phyloP scores from a whole-genome alignment of 768 basidiomycete genomes.

The Pleurotus djamor region DNA sequence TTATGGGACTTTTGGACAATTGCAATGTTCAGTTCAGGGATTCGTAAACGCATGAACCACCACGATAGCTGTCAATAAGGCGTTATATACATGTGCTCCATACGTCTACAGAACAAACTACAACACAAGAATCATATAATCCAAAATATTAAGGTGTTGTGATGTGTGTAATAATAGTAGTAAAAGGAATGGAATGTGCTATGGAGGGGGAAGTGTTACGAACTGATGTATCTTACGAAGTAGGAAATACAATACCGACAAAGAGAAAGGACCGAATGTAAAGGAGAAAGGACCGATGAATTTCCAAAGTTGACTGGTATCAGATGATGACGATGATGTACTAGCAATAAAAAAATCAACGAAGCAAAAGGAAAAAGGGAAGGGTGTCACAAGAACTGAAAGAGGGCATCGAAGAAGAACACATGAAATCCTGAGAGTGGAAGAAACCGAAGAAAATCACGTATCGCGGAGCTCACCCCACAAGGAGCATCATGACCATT shows the following conservation, averaged over 20 bases:
- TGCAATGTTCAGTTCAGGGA: neutral
- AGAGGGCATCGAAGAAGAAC: neutral
- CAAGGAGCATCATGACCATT: conserved; percentile 30
- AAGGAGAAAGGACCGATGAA: neutral
- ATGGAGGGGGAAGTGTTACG: neutral
- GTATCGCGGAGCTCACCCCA: neutral
- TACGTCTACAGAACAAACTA: conserved; percentile 7
- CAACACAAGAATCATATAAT: conserved; percentile 4
- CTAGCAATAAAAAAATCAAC: neutral
- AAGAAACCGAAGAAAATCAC: neutral
- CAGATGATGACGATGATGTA: neutral
- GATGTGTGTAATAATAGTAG: conserved; percentile 1
- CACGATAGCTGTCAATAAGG: neutral
- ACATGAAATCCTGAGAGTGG: neutral
- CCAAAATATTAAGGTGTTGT: neutral
- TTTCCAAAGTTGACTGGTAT: conserved; percentile 5
- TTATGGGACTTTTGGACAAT: neutral
- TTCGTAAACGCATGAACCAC: too few species aligned
- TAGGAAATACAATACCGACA: conserved; percentile 2
- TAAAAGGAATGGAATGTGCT: neutral
- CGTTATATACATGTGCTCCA: conserved; percentile 4
- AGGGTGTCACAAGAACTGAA: neutral
- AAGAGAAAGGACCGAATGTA: conserved; percentile 1
- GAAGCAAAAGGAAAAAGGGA: neutral
- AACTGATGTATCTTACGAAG: conserved; percentile 1